Conservation (phyloP, 1,284 basidiomycete species). For the Cyathus olla region DNA sequence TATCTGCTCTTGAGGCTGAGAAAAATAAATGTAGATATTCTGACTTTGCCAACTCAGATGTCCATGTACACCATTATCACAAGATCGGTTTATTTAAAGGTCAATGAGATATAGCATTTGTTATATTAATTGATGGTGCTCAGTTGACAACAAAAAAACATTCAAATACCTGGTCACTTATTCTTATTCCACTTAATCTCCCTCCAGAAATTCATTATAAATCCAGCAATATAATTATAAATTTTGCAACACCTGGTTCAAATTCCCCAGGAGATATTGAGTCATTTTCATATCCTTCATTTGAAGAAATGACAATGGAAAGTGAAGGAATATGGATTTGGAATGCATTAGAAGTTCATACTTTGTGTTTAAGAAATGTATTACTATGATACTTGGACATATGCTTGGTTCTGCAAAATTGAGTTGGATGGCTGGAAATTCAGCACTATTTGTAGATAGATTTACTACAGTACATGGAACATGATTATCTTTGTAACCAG, state of each 20-base stretch:
- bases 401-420: slow-evolving; percentile 44
- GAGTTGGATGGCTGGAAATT: slow-evolving; percentile 39
- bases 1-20: background rate
- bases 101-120: slow-evolving; percentile 30
- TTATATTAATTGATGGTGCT: slow-evolving; percentile 39
- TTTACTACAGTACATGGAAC: slow-evolving; percentile 33
- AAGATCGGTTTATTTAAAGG: slow-evolving; percentile 26
- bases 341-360: slow-evolving; percentile 37
- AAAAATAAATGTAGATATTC: slow-evolving; percentile 16
- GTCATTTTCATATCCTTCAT: slow-evolving; percentile 33
- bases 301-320: slow-evolving; percentile 31
- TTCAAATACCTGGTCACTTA: slow-evolving; percentile 37
- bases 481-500: slow-evolving; percentile 17
- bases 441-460: slow-evolving; percentile 33
- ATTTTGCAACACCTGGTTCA: slow-evolving; percentile 35
- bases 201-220: slow-evolving; percentile 28
- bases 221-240: slow-evolving; percentile 24
- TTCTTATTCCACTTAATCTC: slow-evolving; percentile 32
- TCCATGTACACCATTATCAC: slow-evolving; percentile 26
- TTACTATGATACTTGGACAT: slow-evolving; percentile 33
- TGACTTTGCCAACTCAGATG: slow-evolving; percentile 27
- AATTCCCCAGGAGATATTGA: slow-evolving; percentile 39
- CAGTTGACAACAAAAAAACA: slow-evolving; percentile 43
- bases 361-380: slow-evolving; percentile 22
- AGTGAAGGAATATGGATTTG: slow-evolving; percentile 40